Evolutionary conservation across 768 basidiomycete species (phyloP).

Genomic region (Tricholoma hemisulphureum): DNA sequence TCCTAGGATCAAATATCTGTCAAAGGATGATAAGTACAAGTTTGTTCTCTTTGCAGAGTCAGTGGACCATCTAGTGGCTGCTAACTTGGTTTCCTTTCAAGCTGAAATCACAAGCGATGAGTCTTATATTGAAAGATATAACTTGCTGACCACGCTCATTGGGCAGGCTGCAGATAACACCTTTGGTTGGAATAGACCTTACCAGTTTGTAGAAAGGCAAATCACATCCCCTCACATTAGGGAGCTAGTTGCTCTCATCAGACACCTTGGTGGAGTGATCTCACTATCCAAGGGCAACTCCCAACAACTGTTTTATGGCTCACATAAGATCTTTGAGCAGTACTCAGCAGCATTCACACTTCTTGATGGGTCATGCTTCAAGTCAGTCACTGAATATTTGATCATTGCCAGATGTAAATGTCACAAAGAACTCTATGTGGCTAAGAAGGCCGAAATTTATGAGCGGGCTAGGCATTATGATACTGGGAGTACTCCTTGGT

Average conservation of each 20-base stretch:
- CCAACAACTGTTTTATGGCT: not conserved
- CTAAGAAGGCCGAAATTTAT: slow-evolving; percentile 1
- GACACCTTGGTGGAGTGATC: too few relatives aligned
- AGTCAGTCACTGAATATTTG: not conserved
- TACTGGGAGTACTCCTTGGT: not conserved
- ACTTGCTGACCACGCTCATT: too few relatives aligned
- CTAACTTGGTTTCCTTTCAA: not conserved
- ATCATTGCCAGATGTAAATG: not conserved
- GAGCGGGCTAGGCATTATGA: not conserved
- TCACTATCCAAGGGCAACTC: not conserved
- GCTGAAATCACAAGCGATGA: not conserved
- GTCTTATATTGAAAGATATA: not conserved
- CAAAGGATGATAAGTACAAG: too few relatives aligned
- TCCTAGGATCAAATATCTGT: not conserved
- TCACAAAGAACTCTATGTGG: slow-evolving; percentile 3
- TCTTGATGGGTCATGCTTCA: not conserved
- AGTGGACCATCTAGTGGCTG: not conserved
- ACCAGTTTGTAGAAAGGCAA: not conserved
- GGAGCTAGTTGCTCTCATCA: not conserved
- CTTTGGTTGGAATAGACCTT: not conserved
- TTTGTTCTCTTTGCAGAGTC: not conserved
- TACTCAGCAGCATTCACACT: not conserved
- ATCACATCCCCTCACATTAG: not conserved
- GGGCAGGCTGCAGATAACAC: not conserved
- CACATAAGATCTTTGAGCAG: not conserved